These are phyloP conservation scores for Kitagawia praeruptora DNA, from an alignment of 129 eudicot genomes.

Conservation along the genomic window DNA sequence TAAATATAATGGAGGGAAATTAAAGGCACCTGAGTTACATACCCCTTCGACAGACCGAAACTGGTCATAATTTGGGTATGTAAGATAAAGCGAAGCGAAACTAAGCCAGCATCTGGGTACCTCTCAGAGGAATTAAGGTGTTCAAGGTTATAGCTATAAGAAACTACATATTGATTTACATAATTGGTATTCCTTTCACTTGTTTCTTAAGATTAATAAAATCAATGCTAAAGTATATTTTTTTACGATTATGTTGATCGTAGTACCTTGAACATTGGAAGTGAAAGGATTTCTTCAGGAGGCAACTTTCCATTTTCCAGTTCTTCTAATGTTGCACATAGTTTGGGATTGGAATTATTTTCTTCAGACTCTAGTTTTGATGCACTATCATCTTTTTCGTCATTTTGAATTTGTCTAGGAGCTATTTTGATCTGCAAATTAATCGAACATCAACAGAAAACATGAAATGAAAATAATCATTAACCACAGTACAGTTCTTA, in stretches of 20 bases:
- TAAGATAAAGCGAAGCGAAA: neutral
- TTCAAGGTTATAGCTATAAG: neutral
- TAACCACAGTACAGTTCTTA: neutral
- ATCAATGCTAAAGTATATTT: neutral
- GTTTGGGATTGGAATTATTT: constrained; percentile 20
- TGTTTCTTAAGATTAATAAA: neutral
- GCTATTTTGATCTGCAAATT: constrained; percentile 62
- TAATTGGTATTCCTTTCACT: neutral
- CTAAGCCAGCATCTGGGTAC: neutral
- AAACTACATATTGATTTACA: neutral
- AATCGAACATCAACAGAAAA: neutral
- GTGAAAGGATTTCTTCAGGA: constrained; percentile 84
- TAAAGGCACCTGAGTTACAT: neutral
- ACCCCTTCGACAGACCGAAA: neutral
- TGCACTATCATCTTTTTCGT: constrained; percentile 26
- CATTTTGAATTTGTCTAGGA: constrained; percentile 51
- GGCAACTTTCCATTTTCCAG: constrained; percentile 67
- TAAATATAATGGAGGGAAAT: neutral
- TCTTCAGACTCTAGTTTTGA: constrained; percentile 15
- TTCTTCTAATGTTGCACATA: constrained; percentile 59
- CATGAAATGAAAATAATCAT: neutral
- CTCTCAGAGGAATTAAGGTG: neutral
- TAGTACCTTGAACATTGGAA: constrained; percentile 91
- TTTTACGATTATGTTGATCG: neutral
- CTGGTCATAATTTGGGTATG: neutral